Conservation (phyloP, 306 rosid genomes). For the Neltuma alba region DNA sequence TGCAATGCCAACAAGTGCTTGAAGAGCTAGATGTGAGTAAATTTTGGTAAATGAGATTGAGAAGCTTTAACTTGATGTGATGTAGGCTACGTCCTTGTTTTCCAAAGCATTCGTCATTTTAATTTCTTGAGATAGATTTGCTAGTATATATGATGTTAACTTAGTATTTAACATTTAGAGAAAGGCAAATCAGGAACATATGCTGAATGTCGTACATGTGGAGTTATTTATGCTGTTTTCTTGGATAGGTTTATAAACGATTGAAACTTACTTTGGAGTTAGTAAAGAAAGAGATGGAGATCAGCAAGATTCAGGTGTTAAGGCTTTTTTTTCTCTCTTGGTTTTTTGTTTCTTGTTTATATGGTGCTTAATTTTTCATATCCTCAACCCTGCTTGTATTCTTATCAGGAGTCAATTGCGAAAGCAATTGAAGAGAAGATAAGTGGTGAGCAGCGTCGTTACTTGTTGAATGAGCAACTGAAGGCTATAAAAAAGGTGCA, state of each 20-base stretch:
- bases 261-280: constrained; percentile 90
- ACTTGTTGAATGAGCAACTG: constrained; percentile 90
- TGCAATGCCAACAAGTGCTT: constrained; percentile 95
- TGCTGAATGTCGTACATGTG: constrained; percentile 20
- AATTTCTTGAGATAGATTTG: constrained; percentile 18
- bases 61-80: constrained; percentile 9
- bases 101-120: neutral
- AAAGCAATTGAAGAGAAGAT: constrained; percentile 99
- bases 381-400: constrained; percentile 31
- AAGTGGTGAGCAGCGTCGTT: constrained; percentile 98
- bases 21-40: constrained; percentile 96
- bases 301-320: constrained; percentile 91
- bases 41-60: constrained; percentile 27
- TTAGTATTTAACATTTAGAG: constrained; percentile 10
- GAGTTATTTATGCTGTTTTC: constrained; percentile 30
- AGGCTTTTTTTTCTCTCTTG: constrained; percentile 21
- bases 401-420: constrained; percentile 88
- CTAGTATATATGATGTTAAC: neutral
- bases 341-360: neutral
- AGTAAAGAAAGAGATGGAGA: constrained; percentile 99
- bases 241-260: constrained; percentile 79
- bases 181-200: constrained; percentile 7
- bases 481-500: constrained; percentile 97
- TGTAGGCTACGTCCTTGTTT: constrained; percentile 16
- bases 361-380: constrained; percentile 17